Evolutionary conservation across 1,284 basidiomycete species (phyloP).

Genomic region (Rhodotorula sp.): DNA sequence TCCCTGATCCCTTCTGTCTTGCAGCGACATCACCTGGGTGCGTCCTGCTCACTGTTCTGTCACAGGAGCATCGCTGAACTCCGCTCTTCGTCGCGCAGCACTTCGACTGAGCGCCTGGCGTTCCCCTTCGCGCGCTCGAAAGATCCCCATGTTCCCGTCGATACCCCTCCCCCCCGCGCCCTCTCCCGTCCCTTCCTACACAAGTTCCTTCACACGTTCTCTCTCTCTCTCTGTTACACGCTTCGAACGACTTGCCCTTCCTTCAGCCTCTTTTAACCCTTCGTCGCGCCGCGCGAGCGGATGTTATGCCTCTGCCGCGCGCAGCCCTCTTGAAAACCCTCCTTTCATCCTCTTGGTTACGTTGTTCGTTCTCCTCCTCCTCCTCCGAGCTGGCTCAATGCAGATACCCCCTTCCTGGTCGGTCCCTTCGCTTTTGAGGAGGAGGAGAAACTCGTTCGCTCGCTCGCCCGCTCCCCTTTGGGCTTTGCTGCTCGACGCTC

Average conservation of each 20-base stretch:
- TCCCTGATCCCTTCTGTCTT: no score
- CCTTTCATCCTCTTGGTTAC: neutral
- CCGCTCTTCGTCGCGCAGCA: neutral
- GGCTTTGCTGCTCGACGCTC: no score
- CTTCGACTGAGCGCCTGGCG: conserved; percentile 1
- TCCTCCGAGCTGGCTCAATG: conserved; percentile 1
- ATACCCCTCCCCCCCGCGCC: neutral
- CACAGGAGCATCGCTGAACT: no score
- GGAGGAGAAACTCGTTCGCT: no score
- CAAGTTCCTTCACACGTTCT: neutral
- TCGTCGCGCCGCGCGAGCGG: no score
- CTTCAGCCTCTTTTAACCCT: no score
- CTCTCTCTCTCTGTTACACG: neutral
- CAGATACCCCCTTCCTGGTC: no score
- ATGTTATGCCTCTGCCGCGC: neutral
- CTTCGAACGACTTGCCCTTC: neutral
- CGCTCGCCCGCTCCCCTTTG: no score
- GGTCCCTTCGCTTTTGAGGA: no score
- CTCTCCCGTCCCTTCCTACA: neutral
- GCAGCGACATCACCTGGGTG: neutral
- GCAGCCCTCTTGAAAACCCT: neutral
- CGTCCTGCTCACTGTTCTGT: neutral
- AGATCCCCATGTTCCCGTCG: neutral
- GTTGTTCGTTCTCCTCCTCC: neutral
- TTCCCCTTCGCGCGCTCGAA: no score